Base-by-base conservation (phyloP, 2,329 filamentous ascomycete species). In the Aspergillus fructus region DNA sequence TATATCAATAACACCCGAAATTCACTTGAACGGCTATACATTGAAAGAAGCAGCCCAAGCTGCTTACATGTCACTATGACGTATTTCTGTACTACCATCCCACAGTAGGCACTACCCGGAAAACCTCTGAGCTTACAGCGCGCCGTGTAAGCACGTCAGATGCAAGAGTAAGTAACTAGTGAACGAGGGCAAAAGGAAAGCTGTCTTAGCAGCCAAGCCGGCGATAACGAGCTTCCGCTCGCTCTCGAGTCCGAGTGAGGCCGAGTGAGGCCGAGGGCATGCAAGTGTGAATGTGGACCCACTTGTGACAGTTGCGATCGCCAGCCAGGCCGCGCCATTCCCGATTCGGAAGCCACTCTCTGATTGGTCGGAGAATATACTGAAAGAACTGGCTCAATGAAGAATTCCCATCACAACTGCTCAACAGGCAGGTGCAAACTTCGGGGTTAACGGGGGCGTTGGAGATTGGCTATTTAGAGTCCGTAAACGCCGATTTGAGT, bases 321-420 rank as follows among this genome's bases (percentile, higher is more conserved):
- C 5, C 34, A 4, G 24, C 24, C 24, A 37, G 34, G 12, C 13
- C 5, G n/a, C 34, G 34, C 7, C 23, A 15, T 17, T 53, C 51
- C 51, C 5, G 30, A 41, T 27, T 30, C 17, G 23, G 51, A 48
- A 53, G 41, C 11, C 17, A 11, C 51, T 53, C 51, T 53, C 51
- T 48, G 42, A 53, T 53, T 53, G 51, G 51, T 17, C 23, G 17
- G 21, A 13, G 19, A 8, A 6, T 33, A 21, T 2, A 5, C 15
- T n/a, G 4, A 37, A 37, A 37, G 12, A 5, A 37, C 9, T 5
- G 15, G 40, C 9, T 17, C 19, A 11, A 9, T 17, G 40, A 17
- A 12, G 40, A 9, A 11, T 42, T 48, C 27, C 4, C n/a, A 34
- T 34, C 27, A 46, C 43, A 15, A 11, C 12, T 37, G 12, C 34